Base-by-base conservation (phyloP, 75 land plant species). In the Cryptomeria japonica region DNA sequence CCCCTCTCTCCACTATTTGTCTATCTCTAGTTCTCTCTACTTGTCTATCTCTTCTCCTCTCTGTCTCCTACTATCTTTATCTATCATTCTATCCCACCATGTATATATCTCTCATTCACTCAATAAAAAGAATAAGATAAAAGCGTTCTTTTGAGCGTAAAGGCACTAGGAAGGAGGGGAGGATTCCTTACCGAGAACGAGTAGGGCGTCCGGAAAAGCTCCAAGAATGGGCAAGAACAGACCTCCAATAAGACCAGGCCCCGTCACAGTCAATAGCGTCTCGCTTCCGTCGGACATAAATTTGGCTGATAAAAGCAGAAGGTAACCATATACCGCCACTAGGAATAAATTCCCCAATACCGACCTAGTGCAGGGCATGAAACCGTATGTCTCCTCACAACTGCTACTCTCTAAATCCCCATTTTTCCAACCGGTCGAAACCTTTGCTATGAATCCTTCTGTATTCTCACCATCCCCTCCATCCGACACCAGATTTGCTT, bases 331-430 rank as follows among this genome's bases (percentile, higher is more conserved):
- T 1, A 88, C 93, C 22, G 91, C 14, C 38, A 94, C 55, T 51
- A 96, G 87, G 90, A 93, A 95, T 42, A 93, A 84, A 51, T 96
- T 96, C 32, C 98, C 98, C 7, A 91, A 31, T 34, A 88, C 83
- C 15, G 92, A 89, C 3, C 87, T 87, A 18, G 98, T 96, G 90
- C 98, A 96, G 19, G 98, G 98, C 84, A 96, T 15, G 82, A 96
- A 90, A n/a, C 97, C 98, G 53, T 96, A 96, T 6, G 96, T 92
- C 93, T 93, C 89, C 85, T 96, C 98, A 86, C 98, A 96, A 39
- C 82, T 79, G 36, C 19, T 36, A 19, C 44, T 38, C 28, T 7
- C 4, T 25, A 39, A 39, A 19, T 1, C 44, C n/a, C 28, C 28
- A 25, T 25, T 64, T 64, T 64, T 22, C 82, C n/a, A 39, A 38